Evolutionary conservation across 805 yeast species (phyloP).

Genomic region (Wickerhamomyces sydowiorum): DNA sequence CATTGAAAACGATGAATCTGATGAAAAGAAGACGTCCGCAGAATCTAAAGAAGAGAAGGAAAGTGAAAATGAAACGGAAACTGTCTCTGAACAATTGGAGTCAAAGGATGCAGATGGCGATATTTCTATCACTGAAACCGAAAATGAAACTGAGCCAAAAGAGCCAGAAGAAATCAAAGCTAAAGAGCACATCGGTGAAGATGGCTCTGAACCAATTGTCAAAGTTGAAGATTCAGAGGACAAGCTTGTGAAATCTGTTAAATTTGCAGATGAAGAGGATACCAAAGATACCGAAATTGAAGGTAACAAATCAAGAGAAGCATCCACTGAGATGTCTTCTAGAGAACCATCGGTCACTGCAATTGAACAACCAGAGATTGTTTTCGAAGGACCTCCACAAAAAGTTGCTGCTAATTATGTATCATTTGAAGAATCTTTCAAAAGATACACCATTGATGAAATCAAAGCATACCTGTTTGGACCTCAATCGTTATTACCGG

Average conservation of each 20-base stretch:
- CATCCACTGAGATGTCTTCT: constrained; percentile 1
- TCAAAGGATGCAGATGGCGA: background rate
- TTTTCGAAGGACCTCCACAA: constrained; percentile 67
- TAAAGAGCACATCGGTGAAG: background rate
- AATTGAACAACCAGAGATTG: constrained; percentile 15
- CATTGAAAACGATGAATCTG: background rate
- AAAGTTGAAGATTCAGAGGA: background rate
- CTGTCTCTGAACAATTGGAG: too few species aligned
- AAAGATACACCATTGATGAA: constrained; percentile 23
- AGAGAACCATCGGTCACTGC: constrained; percentile 4
- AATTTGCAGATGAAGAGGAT: constrained; percentile 14
- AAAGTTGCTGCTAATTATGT: constrained; percentile 50
- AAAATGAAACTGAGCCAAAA: background rate
- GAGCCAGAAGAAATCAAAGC: background rate
- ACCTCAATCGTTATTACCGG: constrained; percentile 44
- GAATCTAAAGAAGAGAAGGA: background rate
- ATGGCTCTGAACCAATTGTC: background rate
- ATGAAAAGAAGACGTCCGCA: background rate
- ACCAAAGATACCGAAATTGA: background rate
- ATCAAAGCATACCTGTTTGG: constrained; percentile 52
- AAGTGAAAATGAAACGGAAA: background rate
- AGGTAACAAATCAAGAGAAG: constrained; percentile 1
- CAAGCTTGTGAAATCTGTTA: constrained; percentile 10
- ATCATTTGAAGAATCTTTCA: constrained; percentile 44
- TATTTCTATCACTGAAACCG: background rate